phyloP scores from a whole-genome alignment of 2,329 filamentous ascomycete genomes.

The Teratosphaeria nubilosa region DNA sequence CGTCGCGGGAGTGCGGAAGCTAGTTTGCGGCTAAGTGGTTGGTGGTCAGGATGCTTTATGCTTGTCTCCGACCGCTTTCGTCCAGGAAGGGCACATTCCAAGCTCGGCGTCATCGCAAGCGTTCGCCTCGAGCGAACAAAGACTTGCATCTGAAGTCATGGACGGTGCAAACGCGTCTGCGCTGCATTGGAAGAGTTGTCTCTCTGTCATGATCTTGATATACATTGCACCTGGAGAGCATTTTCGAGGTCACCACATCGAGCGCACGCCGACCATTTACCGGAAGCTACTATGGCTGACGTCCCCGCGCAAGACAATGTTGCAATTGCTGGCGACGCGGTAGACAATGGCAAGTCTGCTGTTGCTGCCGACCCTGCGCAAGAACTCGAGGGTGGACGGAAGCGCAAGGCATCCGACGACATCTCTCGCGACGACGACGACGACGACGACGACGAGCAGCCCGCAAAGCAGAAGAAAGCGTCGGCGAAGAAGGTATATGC shows the following conservation, averaged over 20 bases:
- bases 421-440: neutral
- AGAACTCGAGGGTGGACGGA: neutral
- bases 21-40: neutral
- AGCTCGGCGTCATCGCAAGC: neutral
- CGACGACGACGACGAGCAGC: neutral
- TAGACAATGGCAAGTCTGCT: neutral
- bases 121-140: neutral
- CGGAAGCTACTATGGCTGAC: neutral
- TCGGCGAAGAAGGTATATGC: neutral
- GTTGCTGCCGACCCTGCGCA: neutral
- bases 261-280: no score
- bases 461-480: neutral
- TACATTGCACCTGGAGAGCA: neutral
- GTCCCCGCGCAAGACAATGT: neutral
- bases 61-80: neutral
- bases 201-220: neutral
- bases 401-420: neutral
- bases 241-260: neutral
- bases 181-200: no score
- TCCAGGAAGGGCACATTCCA: neutral
- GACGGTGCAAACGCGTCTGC: no score
- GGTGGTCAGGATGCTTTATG: neutral
- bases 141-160: neutral
- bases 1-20: neutral
- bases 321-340: neutral